Conservation (phyloP, 768 basidiomycete species). For the Leucosporidium yakuticum region DNA sequence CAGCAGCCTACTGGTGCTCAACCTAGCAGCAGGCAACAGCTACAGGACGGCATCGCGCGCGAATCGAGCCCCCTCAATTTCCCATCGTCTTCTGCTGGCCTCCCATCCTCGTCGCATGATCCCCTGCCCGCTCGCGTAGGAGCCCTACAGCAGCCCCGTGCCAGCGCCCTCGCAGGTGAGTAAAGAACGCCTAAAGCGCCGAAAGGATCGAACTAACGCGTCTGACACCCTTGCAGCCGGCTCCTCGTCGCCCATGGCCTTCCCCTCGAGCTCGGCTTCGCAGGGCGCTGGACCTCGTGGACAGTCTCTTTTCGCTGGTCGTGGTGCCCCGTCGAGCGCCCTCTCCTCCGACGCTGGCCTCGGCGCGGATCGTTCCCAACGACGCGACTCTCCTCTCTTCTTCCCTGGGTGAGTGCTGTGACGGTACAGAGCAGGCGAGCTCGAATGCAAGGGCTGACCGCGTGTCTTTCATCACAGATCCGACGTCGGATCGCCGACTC, state of each 20-base stretch:
- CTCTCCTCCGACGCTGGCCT: slow-evolving; percentile 25
- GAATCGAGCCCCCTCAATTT: slow-evolving; percentile 45
- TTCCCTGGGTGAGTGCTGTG: slow-evolving; percentile 45
- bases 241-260: slow-evolving; percentile 8
- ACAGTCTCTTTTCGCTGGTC: slow-evolving; percentile 26
- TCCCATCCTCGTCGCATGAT: slow-evolving; percentile 5
- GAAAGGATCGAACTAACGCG: not conserved
- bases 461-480: slow-evolving; percentile 1
- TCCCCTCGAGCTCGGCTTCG: slow-evolving; percentile 39
- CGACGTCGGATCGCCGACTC: slow-evolving; percentile 52
- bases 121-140: not conserved
- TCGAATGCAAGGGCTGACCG: not conserved
- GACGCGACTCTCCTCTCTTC: slow-evolving; percentile 44
- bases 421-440: not conserved
- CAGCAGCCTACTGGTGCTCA: not conserved
- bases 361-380: slow-evolving; percentile 11
- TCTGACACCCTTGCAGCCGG: not conserved
- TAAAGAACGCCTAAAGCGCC: not conserved
- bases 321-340: slow-evolving; percentile 2
- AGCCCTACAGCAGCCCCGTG: slow-evolving; percentile 4
- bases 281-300: slow-evolving; percentile 25
- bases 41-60: slow-evolving; percentile 12
- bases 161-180: not conserved
- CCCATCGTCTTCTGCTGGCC: slow-evolving; percentile 42
- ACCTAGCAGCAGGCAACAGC: not conserved